phyloP scores from a whole-genome alignment of 2,329 filamentous ascomycete species.

The Dendrostoma leiphaemia region DNA sequence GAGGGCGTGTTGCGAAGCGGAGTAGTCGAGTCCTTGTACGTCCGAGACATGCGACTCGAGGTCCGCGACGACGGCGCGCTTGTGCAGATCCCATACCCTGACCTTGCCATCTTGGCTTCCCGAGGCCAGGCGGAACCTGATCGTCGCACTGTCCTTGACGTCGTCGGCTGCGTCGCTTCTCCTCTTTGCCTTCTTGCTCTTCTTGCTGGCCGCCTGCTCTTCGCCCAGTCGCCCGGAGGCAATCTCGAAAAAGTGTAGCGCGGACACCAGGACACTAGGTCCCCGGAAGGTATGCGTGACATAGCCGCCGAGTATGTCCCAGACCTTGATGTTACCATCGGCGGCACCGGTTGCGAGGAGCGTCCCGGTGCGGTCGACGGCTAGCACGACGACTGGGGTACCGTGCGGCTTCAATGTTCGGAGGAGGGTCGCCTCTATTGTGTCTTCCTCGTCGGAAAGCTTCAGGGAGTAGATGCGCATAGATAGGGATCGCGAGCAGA shows the following conservation, averaged over 20 bases:
- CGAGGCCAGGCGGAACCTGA: conserved; percentile 77
- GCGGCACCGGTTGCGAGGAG: conserved; percentile 89
- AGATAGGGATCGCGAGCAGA: conserved; percentile 92
- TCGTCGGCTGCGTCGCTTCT: conserved; percentile 43
- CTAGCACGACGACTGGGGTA: conserved; percentile 83
- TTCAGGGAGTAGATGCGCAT: conserved; percentile 86
- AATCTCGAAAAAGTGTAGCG: conserved; percentile 86
- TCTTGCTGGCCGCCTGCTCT: conserved; percentile 41
- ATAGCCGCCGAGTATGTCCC: conserved; percentile 89
- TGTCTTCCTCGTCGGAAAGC: conserved; percentile 52
- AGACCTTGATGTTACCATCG: conserved; percentile 92
- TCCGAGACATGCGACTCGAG: conserved; percentile 94
- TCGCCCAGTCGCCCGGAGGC: conserved; percentile 41
- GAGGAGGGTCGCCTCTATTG: conserved; percentile 65
- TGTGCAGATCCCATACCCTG: conserved; percentile 87
- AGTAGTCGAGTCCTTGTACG: conserved; percentile 84
- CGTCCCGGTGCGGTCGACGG: conserved; percentile 83
- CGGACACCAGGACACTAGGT: conserved; percentile 86
- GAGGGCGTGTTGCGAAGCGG: conserved; percentile 67
- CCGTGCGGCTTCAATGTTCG: conserved; percentile 86
- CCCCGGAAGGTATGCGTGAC: conserved; percentile 94
- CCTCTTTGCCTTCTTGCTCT: conserved; percentile 37
- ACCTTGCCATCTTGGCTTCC: conserved; percentile 94
- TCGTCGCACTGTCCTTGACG: conserved; percentile 38
- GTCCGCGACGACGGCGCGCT: conserved; percentile 71